phyloP scores from a whole-genome alignment of 129 eudicot species.

The Escallonia herrerae region DNA sequence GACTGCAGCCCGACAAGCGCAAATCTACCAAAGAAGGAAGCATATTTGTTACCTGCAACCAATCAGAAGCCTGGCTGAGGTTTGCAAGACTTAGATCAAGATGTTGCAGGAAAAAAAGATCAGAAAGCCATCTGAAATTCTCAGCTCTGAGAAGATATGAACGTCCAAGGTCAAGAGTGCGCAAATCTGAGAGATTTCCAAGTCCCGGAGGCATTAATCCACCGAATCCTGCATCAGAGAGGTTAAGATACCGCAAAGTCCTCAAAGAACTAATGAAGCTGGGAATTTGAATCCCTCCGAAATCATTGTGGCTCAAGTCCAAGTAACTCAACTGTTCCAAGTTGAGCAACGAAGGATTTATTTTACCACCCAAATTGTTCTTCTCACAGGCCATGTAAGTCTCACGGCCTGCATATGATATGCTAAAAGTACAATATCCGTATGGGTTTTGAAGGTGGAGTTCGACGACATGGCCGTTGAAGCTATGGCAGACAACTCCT shows the following conservation, averaged over 20 bases:
- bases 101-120: conserved; percentile 25
- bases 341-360: conserved; percentile 33
- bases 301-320: conserved; percentile 33
- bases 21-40: conserved; percentile 38
- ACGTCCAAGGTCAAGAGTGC: neutral
- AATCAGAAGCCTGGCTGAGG: conserved; percentile 19
- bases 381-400: neutral
- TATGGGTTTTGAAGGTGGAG: conserved; percentile 30
- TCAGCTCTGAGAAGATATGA: neutral
- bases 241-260: conserved; percentile 10
- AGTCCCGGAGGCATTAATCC: conserved; percentile 30
- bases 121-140: conserved; percentile 34
- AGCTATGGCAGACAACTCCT: conserved; percentile 27
- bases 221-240: conserved; percentile 14
- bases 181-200: conserved; percentile 24
- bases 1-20: conserved; percentile 23
- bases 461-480: conserved; percentile 32
- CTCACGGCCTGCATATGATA: no score
- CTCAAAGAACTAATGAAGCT: conserved; percentile 16
- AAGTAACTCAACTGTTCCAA: conserved; percentile 25
- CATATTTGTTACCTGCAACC: conserved; percentile 31
- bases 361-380: conserved; percentile 18
- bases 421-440: neutral
- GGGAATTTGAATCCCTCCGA: conserved; percentile 18
- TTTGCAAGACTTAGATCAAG: conserved; percentile 30